These are phyloP conservation scores for Xylaria bambusicola DNA, from an alignment of 495 filamentous ascomycete genomes.

Conservation along the genomic window DNA sequence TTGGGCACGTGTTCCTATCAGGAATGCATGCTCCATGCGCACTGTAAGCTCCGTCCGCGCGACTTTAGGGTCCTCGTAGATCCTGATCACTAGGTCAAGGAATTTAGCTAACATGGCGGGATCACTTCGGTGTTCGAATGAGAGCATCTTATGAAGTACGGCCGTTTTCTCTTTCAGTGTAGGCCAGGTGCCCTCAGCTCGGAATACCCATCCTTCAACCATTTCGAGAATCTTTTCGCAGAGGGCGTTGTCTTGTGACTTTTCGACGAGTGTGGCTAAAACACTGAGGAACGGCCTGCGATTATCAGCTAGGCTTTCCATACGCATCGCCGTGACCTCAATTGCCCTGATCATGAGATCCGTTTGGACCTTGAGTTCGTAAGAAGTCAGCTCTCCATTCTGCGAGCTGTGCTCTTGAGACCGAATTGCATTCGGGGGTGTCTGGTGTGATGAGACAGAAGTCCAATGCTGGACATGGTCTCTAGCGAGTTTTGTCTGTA, in stretches of 20 bases:
- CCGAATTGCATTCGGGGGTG: constrained; percentile 42
- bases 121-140: constrained; percentile 84
- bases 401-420: constrained; percentile 44
- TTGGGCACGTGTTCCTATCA: constrained; percentile 90
- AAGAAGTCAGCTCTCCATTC: constrained; percentile 62
- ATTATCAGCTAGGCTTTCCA: constrained; percentile 91
- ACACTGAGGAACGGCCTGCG: constrained; percentile 91
- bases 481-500: constrained; percentile 88
- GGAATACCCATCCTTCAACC: constrained; percentile 95
- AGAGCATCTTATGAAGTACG: constrained; percentile 94
- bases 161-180: constrained; percentile 98
- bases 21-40: constrained; percentile 93
- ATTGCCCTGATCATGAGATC: constrained; percentile 90
- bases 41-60: constrained; percentile 94
- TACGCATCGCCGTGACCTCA: constrained; percentile 84
- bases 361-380: constrained; percentile 82
- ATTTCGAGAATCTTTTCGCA: constrained; percentile 91
- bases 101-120: constrained; percentile 85
- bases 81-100: constrained; percentile 91
- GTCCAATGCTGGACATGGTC: constrained; percentile 84
- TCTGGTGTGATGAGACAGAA: constrained; percentile 46
- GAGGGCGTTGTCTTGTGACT: constrained; percentile 78
- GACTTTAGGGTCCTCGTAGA: constrained; percentile 96
- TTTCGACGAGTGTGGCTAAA: constrained; percentile 90
- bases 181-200: constrained; percentile 88